Conservation (phyloP, 208 protist genomes). For the Crithidia bombi region DNA sequence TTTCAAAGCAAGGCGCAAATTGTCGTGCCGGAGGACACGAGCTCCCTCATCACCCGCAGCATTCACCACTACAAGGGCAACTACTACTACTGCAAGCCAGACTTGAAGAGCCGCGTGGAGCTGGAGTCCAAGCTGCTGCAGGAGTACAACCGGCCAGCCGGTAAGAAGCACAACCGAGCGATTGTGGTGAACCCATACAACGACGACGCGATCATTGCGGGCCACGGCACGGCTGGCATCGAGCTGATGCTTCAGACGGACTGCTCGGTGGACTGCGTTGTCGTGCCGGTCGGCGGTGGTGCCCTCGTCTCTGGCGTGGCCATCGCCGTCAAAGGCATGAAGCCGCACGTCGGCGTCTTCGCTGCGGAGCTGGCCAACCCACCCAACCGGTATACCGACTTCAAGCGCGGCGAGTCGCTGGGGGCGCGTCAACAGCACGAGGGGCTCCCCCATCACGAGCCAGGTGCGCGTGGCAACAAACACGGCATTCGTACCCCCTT, state of each 20-base stretch:
- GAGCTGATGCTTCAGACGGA: constrained; percentile 90
- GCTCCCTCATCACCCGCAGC: constrained; percentile 70
- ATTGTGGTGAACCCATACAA: constrained; percentile 93
- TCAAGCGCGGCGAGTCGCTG: constrained; percentile 50
- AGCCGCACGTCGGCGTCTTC: constrained; percentile 87
- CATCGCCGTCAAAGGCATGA: constrained; percentile 89
- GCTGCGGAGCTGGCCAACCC: constrained; percentile 72
- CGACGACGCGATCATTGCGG: constrained; percentile 90
- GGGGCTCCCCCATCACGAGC: background rate
- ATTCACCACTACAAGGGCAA: constrained; percentile 70
- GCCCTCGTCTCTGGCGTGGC: constrained; percentile 88
- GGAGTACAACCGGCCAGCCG: constrained; percentile 42
- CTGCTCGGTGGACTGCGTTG: constrained; percentile 78
- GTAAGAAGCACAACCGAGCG: constrained; percentile 58
- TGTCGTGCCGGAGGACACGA: constrained; percentile 86
- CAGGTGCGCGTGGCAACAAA: constrained; percentile 4
- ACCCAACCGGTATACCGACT: constrained; percentile 35
- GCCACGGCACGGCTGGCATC: constrained; percentile 87
- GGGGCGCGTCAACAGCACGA: constrained; percentile 12
- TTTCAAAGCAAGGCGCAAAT: constrained; percentile 86
- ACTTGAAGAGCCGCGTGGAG: constrained; percentile 51
- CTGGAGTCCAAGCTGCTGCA: constrained; percentile 42
- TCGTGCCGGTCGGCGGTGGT: constrained; percentile 90
- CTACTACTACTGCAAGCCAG: constrained; percentile 52
- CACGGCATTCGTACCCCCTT: constrained; percentile 26